Percentiles rank a stretch among this genome's conserved stretches.
Evolutionary conservation across 208 protist genomes (phyloP).

Genomic region (Acanthamoeba royreba): DNA sequence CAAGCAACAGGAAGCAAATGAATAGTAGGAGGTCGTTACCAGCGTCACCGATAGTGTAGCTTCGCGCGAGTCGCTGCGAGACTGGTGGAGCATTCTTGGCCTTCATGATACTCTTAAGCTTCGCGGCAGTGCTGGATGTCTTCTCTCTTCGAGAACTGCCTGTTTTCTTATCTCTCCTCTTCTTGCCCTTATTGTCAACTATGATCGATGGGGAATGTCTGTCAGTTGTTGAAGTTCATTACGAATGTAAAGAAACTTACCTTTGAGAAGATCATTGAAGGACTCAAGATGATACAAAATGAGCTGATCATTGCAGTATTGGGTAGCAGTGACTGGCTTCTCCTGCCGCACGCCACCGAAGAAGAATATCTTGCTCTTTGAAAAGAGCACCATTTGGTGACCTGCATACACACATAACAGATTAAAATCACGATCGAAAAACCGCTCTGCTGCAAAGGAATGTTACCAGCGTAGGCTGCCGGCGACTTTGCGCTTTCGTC

Average conservation of each 20-base stretch:
- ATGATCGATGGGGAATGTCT: too few species aligned
- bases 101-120: neutral
- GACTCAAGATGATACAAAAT: constrained; percentile 4
- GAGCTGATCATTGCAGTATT: neutral
- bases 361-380: neutral
- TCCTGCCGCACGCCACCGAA: neutral
- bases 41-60: neutral
- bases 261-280: neutral
- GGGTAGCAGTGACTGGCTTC: neutral
- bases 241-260: too few species aligned
- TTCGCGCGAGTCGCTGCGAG: neutral
- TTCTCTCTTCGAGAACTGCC: neutral
- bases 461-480: neutral
- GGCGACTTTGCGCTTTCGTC: neutral
- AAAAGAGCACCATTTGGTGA: neutral
- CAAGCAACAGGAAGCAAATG: neutral
- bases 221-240: too few species aligned
- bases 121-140: neutral
- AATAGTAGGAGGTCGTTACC: too few species aligned
- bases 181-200: neutral
- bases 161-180: neutral
- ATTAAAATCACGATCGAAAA: neutral
- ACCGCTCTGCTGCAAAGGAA: too few species aligned
- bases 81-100: neutral
- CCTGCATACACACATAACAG: neutral